Evolutionary conservation across 2,329 filamentous ascomycete species (phyloP), one percentile per base, ranked within the genome.

Genomic region (Hansfordia pulvinata): DNA sequence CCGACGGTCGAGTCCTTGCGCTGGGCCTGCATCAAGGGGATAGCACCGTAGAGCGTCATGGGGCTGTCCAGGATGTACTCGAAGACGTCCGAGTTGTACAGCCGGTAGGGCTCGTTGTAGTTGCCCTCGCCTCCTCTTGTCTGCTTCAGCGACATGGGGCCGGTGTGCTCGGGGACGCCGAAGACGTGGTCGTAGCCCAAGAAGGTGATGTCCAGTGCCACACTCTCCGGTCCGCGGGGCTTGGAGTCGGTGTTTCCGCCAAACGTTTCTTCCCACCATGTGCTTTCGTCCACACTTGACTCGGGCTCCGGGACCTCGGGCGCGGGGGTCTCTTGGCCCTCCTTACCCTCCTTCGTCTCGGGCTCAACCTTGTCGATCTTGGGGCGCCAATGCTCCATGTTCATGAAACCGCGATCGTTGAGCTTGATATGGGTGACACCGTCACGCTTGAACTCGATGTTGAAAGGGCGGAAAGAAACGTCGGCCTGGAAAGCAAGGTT

Each of bases 181-280:
- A 77, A 96, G 26, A 96, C 86, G 50, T 94, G 79, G 28, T 81
- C 77, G 46, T 93, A 98, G 19, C 81, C 85, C 2, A 81, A 74
- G 53, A 98, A 98, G 0, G 79, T 76, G 41, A 98, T 88, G 47
- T 98, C 90, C 31, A 98, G 56, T 10, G 72, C 85, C 23, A 98
- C 65, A 47, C 86, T 90, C 54, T 98, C 90, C 0, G 90, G 90
- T 2, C 90, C 90, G 43, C 76, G 75, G n/a, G 90, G 88, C 55
- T 98, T 98, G 5, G 77, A 72, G 52, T 98, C 90, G 0, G 86
- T 96, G 50, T 90, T 93, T 34, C 88, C 86, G 36, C 88, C 88
- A 51, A 98, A 98, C 1, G 69, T 72, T 58, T 98, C 90, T 6
- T 98, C 90, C 90, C 90, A 98, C 84, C 85, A 94, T 4, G 86